phyloP scores from a whole-genome alignment of 768 basidiomycete genomes.

The Tylopilus rubrobrunneus region DNA sequence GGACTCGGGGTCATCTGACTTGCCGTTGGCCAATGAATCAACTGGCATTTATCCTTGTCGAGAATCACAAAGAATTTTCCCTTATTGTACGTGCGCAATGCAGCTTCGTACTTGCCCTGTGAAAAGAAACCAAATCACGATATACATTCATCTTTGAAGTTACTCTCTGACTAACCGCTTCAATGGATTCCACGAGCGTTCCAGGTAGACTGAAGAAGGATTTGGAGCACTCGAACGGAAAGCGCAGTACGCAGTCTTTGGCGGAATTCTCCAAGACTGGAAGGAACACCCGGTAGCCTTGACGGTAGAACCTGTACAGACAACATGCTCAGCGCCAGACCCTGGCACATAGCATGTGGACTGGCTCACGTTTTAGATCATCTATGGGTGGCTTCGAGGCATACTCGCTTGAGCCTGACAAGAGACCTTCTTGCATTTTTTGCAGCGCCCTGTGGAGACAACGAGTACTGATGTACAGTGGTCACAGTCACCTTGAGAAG shows the following conservation, averaged over 20 bases:
- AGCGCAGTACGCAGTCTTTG: constrained; percentile 92
- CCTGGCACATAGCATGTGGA: not conserved
- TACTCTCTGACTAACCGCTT: constrained; percentile 55
- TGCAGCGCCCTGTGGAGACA: too few relatives aligned
- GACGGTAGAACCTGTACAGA: constrained; percentile 67
- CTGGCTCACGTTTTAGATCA: constrained; percentile 71
- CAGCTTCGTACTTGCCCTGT: constrained; percentile 93
- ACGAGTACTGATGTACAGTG: too few relatives aligned
- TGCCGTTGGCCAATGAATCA: constrained; percentile 57
- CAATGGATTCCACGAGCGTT: constrained; percentile 82
- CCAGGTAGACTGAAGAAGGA: constrained; percentile 99
- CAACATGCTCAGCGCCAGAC: constrained; percentile 2
- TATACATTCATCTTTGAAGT: not conserved
- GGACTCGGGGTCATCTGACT: constrained; percentile 46
- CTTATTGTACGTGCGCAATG: constrained; percentile 95
- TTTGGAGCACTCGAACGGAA: constrained; percentile 88
- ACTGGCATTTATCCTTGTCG: constrained; percentile 83
- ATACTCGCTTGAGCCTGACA: constrained; percentile 74
- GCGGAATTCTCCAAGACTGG: constrained; percentile 94
- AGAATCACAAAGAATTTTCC: constrained; percentile 85
- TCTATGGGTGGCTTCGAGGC: constrained; percentile 80
- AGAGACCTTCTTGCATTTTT: constrained; percentile 89
- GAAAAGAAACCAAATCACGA: not conserved
- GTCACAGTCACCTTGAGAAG: too few relatives aligned
- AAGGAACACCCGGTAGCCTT: constrained; percentile 94